These are phyloP conservation scores for Alliaria petiolata DNA, from an alignment of 345 rosid genomes.

Conservation along the genomic window DNA sequence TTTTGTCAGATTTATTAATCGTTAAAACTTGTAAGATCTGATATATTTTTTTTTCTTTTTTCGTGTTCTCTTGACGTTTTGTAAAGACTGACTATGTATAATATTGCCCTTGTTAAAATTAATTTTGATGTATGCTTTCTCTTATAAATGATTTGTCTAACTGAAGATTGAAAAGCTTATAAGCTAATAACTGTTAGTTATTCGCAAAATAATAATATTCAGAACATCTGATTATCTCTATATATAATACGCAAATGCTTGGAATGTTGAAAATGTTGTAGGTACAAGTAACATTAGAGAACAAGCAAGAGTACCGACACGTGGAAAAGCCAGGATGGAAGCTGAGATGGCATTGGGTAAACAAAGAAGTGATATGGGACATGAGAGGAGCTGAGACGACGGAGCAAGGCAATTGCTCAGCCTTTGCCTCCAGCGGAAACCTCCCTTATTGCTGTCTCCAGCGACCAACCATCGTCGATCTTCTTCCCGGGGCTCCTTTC, in stretches of 20 bases:
- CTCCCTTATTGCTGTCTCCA: conserved; percentile 74
- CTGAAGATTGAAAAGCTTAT: not conserved
- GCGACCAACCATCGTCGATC: conserved; percentile 61
- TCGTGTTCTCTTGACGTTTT: not conserved
- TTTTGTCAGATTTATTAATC: not conserved
- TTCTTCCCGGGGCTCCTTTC: conserved; percentile 62
- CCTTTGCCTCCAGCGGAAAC: conserved; percentile 32
- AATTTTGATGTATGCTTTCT: not conserved
- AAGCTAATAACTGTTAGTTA: too few species aligned
- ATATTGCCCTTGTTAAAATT: not conserved
- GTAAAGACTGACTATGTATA: not conserved
- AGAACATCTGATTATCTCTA: too few species aligned
- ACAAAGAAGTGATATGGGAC: conserved; percentile 64
- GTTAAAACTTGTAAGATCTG: not conserved
- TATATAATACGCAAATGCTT: not conserved
- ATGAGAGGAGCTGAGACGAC: conserved; percentile 83
- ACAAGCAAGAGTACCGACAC: conserved; percentile 69
- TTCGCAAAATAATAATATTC: too few species aligned
- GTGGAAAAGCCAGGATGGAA: conserved; percentile 83
- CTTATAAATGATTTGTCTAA: not conserved
- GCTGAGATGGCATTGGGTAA: conserved; percentile 63
- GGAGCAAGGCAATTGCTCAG: conserved; percentile 78
- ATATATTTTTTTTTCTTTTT: not conserved
- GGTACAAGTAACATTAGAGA: conserved; percentile 57
- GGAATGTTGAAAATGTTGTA: not conserved